A percentile compares a stretch with the other conserved stretches of the same genome.
Conservation (phyloP, 2,329 filamentous ascomycete genomes). For the Sclerotinia glacialis region DNA sequence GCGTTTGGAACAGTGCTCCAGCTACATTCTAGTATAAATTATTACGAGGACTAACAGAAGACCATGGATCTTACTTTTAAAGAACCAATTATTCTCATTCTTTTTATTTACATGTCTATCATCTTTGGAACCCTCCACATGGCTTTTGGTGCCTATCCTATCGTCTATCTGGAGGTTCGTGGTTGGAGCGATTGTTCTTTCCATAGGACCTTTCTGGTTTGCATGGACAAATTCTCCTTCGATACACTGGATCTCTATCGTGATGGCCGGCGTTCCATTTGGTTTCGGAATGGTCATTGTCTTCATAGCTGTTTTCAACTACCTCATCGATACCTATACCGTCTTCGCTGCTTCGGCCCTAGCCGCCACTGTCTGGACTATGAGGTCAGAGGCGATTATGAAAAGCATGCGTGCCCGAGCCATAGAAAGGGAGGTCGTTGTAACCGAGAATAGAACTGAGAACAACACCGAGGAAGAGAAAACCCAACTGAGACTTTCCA, state of each 20-base stretch:
- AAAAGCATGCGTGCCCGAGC: not conserved
- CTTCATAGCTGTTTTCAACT: slow-evolving; percentile 79
- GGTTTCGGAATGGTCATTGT: slow-evolving; percentile 62
- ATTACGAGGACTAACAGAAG: no score
- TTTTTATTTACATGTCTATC: slow-evolving; percentile 61
- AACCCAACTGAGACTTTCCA: not conserved
- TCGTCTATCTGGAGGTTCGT: slow-evolving; percentile 74
- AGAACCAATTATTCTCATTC: not conserved
- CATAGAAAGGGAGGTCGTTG: not conserved
- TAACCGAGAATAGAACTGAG: not conserved
- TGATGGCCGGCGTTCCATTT: slow-evolving; percentile 43
- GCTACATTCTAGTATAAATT: no score
- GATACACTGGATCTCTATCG: slow-evolving; percentile 57
- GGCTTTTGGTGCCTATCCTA: slow-evolving; percentile 79
- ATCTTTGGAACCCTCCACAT: no score
- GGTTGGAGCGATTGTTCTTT: slow-evolving; percentile 64
- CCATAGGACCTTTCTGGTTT: slow-evolving; percentile 66
- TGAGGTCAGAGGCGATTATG: not conserved
- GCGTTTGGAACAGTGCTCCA: no score
- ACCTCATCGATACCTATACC: slow-evolving; percentile 64
- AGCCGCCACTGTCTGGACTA: slow-evolving; percentile 62
- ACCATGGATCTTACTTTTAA: slow-evolving; percentile 45
- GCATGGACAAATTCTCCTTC: slow-evolving; percentile 61
- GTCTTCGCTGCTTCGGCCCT: slow-evolving; percentile 75
- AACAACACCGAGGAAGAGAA: not conserved